A percentile compares a stretch with the other conserved stretches of the same genome.
Evolutionary conservation across 352 stramenopile genomes (phyloP).

Genomic region (Pythium oligandrum): DNA sequence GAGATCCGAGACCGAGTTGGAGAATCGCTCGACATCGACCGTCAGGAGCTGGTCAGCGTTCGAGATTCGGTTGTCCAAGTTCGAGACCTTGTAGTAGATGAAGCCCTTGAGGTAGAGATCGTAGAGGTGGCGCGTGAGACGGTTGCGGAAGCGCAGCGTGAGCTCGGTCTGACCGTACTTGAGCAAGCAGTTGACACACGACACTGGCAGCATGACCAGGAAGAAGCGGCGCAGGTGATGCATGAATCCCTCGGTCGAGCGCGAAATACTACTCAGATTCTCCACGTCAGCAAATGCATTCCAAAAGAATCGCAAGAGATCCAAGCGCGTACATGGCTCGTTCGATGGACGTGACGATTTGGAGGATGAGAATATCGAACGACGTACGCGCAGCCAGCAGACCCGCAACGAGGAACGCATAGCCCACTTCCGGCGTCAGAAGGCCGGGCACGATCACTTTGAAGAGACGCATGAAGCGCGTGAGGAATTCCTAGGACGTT

Average conservation of each 20-base stretch:
- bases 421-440: conserved; percentile 65
- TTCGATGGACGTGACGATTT: conserved; percentile 74
- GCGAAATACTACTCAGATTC: conserved; percentile 34
- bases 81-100: conserved; percentile 89
- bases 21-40: conserved; percentile 83
- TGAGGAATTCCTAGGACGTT: conserved; percentile 36
- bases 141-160: conserved; percentile 75
- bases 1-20: conserved; percentile 77
- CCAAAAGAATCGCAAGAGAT: no score
- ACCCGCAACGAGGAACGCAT: conserved; percentile 53
- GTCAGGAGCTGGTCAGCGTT: conserved; percentile 87
- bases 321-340: conserved; percentile 43
- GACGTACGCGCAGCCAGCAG: conserved; percentile 66
- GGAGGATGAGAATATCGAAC: conserved; percentile 73
- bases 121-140: conserved; percentile 80
- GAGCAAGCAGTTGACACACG: conserved; percentile 75
- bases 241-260: conserved; percentile 59
- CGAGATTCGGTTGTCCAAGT: conserved; percentile 83
- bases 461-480: conserved; percentile 63
- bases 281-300: no score
- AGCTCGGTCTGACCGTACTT: conserved; percentile 82
- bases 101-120: conserved; percentile 84
- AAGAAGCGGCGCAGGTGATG: conserved; percentile 70
- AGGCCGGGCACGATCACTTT: conserved; percentile 64
- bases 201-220: conserved; percentile 71